Evolutionary conservation across 345 rosid genomes (phyloP).

Genomic region (Brassica cretica): DNA sequence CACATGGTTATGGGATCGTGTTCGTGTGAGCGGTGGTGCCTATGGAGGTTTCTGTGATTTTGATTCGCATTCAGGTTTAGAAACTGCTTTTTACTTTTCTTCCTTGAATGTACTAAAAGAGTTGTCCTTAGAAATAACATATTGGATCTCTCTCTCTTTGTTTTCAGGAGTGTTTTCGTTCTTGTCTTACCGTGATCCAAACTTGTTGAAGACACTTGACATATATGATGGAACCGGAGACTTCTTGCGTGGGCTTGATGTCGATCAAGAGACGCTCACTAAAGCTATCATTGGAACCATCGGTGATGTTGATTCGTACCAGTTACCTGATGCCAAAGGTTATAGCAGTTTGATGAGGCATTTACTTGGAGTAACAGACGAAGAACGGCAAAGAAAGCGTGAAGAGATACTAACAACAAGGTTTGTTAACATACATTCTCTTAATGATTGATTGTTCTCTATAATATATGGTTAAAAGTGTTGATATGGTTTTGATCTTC

Average conservation of each 20-base stretch:
- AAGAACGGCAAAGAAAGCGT: conserved; percentile 80
- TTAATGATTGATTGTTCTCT: not conserved
- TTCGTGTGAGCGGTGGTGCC: conserved; percentile 97
- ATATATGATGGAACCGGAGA: conserved; percentile 82
- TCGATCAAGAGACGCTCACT: conserved; percentile 81
- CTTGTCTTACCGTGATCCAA: conserved; percentile 92
- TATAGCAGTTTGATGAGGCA: conserved; percentile 78
- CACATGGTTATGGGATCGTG: conserved; percentile 98
- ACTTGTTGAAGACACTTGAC: conserved; percentile 86
- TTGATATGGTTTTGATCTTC: not conserved
- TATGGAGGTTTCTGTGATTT: conserved; percentile 97
- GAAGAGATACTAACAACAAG: conserved; percentile 91
- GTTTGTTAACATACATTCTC: conserved; percentile 33
- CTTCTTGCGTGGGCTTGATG: conserved; percentile 72
- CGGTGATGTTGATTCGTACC: conserved; percentile 93
- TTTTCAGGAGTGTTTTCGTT: conserved; percentile 70
- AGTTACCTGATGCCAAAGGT: conserved; percentile 98
- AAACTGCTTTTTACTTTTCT: not conserved
- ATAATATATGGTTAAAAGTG: not conserved
- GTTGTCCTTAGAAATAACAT: not conserved
- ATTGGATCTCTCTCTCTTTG: not conserved
- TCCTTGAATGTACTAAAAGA: no score
- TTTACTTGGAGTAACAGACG: conserved; percentile 79
- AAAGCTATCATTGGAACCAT: conserved; percentile 97
- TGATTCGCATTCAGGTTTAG: conserved; percentile 86